A percentile compares a stretch with the other conserved stretches of the same genome.
Evolutionary conservation across 2,329 filamentous ascomycete genomes (phyloP).

Genomic region (Sporothrix schenckii): DNA sequence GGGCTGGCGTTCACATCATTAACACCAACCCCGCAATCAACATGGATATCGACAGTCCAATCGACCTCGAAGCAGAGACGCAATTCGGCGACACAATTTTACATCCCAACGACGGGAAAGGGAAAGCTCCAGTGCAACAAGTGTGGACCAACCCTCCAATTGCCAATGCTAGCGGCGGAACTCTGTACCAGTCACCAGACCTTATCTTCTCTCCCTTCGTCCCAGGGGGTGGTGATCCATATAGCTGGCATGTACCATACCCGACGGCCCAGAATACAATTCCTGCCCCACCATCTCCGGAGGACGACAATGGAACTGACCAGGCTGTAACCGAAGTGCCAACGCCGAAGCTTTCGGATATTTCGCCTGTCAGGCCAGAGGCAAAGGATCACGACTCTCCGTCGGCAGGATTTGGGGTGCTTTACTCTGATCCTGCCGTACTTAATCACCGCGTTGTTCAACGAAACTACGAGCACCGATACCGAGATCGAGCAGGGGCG

Average conservation of each 20-base stretch:
- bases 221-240: conserved; percentile 39
- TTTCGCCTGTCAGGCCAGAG: neutral
- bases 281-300: conserved; percentile 34
- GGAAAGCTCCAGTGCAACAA: conserved; percentile 18
- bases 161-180: conserved; percentile 36
- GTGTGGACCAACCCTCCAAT: conserved; percentile 37
- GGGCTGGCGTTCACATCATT: conserved; percentile 2
- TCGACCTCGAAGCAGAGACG: neutral
- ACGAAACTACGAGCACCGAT: conserved; percentile 46
- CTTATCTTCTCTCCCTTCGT: neutral
- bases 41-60: conserved; percentile 15
- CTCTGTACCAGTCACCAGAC: conserved; percentile 6
- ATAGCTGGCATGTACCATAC: conserved; percentile 46
- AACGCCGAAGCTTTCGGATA: conserved; percentile 18
- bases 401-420: neutral
- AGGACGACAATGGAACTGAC: conserved; percentile 29
- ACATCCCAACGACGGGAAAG: neutral
- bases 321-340: conserved; percentile 25
- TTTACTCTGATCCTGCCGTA: neutral
- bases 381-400: neutral
- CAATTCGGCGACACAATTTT: neutral
- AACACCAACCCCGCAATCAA: neutral
- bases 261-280: conserved; percentile 36
- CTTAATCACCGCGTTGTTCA: conserved; percentile 48
- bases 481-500: conserved; percentile 50